A percentile compares a stretch with the other conserved stretches of the same genome.
Evolutionary conservation across 768 basidiomycete genomes (phyloP).

Genomic region (Tulasnella sp.): DNA sequence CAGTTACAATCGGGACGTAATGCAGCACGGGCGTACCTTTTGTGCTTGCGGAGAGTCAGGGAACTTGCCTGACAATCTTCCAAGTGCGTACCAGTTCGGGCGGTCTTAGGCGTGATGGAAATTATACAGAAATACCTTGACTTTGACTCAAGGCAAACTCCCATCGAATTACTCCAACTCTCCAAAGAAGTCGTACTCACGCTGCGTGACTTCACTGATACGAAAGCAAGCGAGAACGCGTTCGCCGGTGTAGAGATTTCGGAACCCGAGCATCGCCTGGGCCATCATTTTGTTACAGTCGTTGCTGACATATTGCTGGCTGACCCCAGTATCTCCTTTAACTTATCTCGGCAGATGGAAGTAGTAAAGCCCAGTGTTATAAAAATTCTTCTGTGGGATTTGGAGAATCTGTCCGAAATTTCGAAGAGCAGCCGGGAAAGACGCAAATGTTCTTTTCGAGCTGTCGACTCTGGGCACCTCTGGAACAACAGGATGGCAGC

Average conservation of each 20-base stretch:
- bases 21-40: not conserved
- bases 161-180: not conserved
- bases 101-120: not conserved
- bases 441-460: not conserved
- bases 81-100: not conserved
- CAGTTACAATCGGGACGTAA: not conserved
- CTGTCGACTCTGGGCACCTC: not conserved
- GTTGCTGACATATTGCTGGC: not conserved
- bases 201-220: not conserved
- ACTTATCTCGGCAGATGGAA: not conserved
- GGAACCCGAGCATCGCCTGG: not conserved
- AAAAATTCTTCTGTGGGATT: not conserved
- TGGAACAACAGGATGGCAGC: not conserved
- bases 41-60: not conserved
- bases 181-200: not conserved
- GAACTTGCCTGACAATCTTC: not conserved
- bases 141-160: not conserved
- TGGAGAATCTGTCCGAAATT: not conserved
- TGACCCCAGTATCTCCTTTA: not conserved
- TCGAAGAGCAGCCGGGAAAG: not conserved
- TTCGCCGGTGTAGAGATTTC: not conserved
- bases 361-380: not conserved
- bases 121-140: not conserved
- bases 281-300: not conserved
- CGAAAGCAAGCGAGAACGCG: not conserved